Evolutionary conservation across 345 rosid species (phyloP), one percentile per base, ranked within the genome.

Genomic region (Populus ilicifolia): DNA sequence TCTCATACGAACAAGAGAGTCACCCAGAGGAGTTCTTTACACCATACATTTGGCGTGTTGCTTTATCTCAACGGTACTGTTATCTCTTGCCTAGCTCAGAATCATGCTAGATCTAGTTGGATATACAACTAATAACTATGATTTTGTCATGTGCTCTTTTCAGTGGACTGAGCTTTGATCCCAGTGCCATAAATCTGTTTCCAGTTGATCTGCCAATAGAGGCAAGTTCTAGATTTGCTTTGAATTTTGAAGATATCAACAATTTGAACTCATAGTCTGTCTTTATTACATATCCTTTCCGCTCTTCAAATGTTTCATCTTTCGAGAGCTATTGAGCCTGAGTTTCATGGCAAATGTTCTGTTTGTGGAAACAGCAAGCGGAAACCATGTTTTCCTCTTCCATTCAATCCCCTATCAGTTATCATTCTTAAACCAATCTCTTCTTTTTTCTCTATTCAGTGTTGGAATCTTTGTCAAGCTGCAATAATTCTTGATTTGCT

Each of bases 1-100:
- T 96, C 87, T 93, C 99, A 27, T 96, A 96, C 35, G 99, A 96
- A 75, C 99, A 96, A 92, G 98, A 96, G 88, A 90, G 96, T 80
- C 94, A 96, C 79, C 94, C 99, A 0, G 97, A 96, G 86, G 99
- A 93, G 85, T 96, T 96, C 84, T 96, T 96, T 75, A 90, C 91
- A 67, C 99, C 99, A 71, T 96, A 93, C 50, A 86, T 96, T 62
- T 96, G 99, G 98, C 94, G 85, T 77, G 87, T 96, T 48, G 90
- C 90, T 54, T 77, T 93, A 39, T 86, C 94, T 52, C 83, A 80
- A 79, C 77, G 97, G 99, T 96, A 90, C 62, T 23, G 18, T 52
- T 33, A 6, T 21, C 30, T 33, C 46, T 17, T 14, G 50, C 16
- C 50, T 46, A 46, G 50, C 50, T 13, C 0, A 1, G 50, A 46